Evolutionary conservation across 2,329 filamentous ascomycete species (phyloP), one percentile per base, ranked within the genome.

Genomic region (Neoascochyta sp.): DNA sequence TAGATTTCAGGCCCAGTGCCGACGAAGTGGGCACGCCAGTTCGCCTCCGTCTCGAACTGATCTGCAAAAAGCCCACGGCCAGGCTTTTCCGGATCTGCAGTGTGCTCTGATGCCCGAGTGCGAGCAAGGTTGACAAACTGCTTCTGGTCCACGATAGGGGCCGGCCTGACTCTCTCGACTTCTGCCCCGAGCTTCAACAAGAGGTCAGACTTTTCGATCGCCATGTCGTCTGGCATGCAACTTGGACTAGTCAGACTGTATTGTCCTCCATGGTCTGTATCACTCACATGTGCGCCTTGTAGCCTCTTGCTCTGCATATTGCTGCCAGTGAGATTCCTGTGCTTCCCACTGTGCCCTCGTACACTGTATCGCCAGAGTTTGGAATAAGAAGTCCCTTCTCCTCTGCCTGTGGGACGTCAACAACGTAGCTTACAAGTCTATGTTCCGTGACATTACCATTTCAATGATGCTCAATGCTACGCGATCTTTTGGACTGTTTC

Each of bases 61-160:
- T 98, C 86, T 1, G 90, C 88, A 59, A 96, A 98, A 65, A 94
- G 89, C 13, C 92, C 92, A 28, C 77, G 73, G 43, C 87, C 90
- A 19, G 70, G 73, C 47, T 78, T 76, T 9, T 62, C 52, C 1
- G 68, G 57, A 7, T 70, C 67, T 0, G 62, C 66, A 1, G 82
- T 85, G 58, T 96, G 89, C 47, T 87, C 80, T 29, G 64, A 63
- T 0, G 92, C 90, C 28, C 87, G 78, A 13, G 75, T 73, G 15
- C 86, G 77, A 6, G 92, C 92, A 4, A 88, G 76, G 67, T 98
- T 96, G 57, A 98, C 92, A 58, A 93, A 98, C 65, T 98, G 93
- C 31, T 81, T 78, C 10, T 84, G 84, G 50, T 89, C 88, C n/a
- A 93, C 84, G 44, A 98, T 98, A 36, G 89, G 89, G 7, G 89